Percentiles rank a stretch among this genome's conserved stretches.
phyloP scores from a whole-genome alignment of 2,329 filamentous ascomycete species.

The Ustulina deusta region DNA sequence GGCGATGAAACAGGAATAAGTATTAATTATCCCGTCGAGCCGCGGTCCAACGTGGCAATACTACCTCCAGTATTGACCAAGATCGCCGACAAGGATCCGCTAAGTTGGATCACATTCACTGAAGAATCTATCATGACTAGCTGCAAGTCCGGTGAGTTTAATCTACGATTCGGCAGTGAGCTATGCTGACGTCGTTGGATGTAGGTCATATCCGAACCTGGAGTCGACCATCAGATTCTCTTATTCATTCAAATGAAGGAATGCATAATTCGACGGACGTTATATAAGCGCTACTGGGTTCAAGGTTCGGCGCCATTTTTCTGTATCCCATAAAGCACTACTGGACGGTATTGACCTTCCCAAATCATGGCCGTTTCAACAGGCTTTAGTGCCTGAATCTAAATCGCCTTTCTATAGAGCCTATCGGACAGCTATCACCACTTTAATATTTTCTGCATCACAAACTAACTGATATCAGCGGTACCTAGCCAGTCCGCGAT shows the following conservation, averaged over 20 bases:
- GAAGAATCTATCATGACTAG: conserved; percentile 93
- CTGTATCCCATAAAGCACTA: not conserved
- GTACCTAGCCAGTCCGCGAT: not conserved
- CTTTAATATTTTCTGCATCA: not conserved
- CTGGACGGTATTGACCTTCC: not conserved
- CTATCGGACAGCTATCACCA: too few species aligned
- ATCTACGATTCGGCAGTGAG: not conserved
- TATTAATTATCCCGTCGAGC: conserved; percentile 83
- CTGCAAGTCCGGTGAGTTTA: conserved; percentile 83
- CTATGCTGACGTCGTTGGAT: conserved; percentile 20
- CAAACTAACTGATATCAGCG: not conserved
- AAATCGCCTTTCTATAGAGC: too few species aligned
- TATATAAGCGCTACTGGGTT: not conserved
- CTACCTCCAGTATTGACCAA: conserved; percentile 94
- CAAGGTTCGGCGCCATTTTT: not conserved
- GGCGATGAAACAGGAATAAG: conserved; percentile 66
- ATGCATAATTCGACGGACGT: conserved; percentile 1
- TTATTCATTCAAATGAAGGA: conserved; percentile 43
- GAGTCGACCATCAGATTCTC: conserved; percentile 56
- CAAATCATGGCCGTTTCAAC: not conserved
- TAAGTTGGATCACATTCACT: conserved; percentile 93
- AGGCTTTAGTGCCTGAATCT: not conserved
- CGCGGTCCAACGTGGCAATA: conserved; percentile 84
- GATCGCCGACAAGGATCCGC: conserved; percentile 83
- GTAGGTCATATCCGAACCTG: conserved; percentile 58